These are phyloP conservation scores for Fusarium sp. DNA, from an alignment of 2,329 filamentous ascomycete genomes.

Conservation along the genomic window DNA sequence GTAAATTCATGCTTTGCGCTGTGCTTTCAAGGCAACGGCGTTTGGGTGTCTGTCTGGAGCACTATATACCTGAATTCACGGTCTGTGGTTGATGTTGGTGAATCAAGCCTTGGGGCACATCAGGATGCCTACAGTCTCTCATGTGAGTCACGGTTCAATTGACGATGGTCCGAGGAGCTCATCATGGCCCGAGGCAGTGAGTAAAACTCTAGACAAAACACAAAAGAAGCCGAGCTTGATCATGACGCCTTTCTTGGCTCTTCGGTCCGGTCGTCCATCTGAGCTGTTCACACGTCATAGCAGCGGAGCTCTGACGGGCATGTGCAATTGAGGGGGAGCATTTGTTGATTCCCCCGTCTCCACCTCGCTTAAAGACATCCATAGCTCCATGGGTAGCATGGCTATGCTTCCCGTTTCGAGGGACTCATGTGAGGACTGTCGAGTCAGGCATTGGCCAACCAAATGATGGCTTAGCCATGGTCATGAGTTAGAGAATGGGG, in stretches of 20 bases:
- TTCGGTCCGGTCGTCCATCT: neutral
- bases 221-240: neutral
- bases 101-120: constrained; percentile 10
- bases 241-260: neutral
- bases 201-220: neutral
- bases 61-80: constrained; percentile 48
- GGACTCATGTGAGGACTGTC: neutral
- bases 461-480: neutral
- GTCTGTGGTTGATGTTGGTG: constrained; percentile 27
- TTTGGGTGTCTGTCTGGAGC: constrained; percentile 47
- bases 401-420: neutral
- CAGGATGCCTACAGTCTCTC: neutral
- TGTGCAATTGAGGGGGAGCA: constrained; percentile 8
- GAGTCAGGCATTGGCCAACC: constrained; percentile 22
- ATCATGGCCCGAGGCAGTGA: neutral
- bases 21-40: constrained; percentile 51
- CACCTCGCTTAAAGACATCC: constrained; percentile 6
- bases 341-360: neutral
- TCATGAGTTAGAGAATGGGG: neutral
- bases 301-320: constrained; percentile 1
- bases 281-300: constrained; percentile 1
- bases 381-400: constrained; percentile 1
- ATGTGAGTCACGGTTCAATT: neutral
- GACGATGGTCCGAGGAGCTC: neutral
- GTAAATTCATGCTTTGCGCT: constrained; percentile 34